Percentiles rank a stretch among this genome's conserved stretches.
Conservation (phyloP, 2,329 filamentous ascomycete genomes). For the Cercospora canescens region DNA sequence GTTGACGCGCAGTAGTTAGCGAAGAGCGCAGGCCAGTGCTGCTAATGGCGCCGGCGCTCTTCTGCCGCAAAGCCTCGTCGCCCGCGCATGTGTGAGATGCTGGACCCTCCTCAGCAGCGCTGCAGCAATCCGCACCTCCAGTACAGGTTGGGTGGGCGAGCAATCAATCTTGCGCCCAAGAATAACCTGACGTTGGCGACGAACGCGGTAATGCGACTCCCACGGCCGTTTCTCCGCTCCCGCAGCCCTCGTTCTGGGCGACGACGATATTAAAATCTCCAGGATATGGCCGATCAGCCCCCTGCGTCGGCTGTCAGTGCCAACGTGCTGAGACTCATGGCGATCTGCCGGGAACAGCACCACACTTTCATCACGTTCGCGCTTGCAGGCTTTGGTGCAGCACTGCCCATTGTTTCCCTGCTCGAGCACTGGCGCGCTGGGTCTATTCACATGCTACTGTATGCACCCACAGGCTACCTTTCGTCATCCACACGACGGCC, state of each 20-base stretch:
- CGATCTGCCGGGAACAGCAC: conserved; percentile 12
- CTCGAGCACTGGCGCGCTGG: neutral
- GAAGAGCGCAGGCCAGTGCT: neutral
- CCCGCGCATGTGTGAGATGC: neutral
- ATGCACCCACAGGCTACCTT: conserved; percentile 13
- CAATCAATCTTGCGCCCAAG: neutral
- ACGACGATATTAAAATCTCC: neutral
- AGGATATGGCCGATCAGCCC: neutral
- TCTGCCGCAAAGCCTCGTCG: conserved; percentile 7
- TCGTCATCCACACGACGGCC: conserved; percentile 9
- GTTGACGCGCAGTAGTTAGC: neutral
- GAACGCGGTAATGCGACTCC: neutral
- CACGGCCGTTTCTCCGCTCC: neutral
- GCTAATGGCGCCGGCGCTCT: neutral
- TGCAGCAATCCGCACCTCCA: no score
- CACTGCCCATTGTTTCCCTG: conserved; percentile 12
- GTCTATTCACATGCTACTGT: conserved; percentile 10
- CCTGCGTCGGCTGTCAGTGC: conserved; percentile 6
- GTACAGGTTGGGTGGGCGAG: neutral
- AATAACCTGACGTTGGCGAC: neutral
- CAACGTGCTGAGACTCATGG: conserved; percentile 8
- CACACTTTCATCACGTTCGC: conserved; percentile 4
- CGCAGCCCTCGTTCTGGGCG: neutral
- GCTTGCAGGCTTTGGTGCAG: conserved; percentile 9
- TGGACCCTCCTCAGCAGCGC: no score